Evolutionary conservation across 129 eudicot genomes (phyloP).

Genomic region (Dittrichia graveolens): DNA sequence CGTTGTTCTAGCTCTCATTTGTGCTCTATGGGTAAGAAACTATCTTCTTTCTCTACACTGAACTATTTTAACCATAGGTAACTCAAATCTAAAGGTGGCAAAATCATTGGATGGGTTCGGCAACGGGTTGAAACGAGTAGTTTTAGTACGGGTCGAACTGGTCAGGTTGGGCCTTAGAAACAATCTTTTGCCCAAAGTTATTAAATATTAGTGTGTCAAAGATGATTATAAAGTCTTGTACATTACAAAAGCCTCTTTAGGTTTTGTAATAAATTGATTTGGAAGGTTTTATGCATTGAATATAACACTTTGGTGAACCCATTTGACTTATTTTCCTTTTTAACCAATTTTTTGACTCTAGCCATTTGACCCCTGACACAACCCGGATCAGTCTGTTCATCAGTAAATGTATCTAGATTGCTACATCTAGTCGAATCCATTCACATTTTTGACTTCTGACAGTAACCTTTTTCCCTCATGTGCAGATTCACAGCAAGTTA

Average conservation of each 20-base stretch:
- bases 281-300: too few relatives aligned
- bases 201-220: too few relatives aligned
- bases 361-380: not conserved
- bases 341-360: not conserved
- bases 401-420: too few relatives aligned
- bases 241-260: too few relatives aligned
- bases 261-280: too few relatives aligned
- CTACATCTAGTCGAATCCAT: not conserved
- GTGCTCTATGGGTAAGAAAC: constrained; percentile 79
- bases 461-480: constrained; percentile 2
- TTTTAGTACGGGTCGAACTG: too few relatives aligned
- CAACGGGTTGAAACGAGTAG: too few relatives aligned
- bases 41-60: not conserved
- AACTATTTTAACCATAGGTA: not conserved
- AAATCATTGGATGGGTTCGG: too few relatives aligned
- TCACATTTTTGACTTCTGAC: constrained; percentile 23
- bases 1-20: constrained; percentile 80
- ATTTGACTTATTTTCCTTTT: constrained; percentile 4
- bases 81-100: not conserved
- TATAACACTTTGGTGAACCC: not conserved
- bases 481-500: constrained; percentile 87
- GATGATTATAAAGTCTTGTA: too few relatives aligned
- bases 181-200: too few relatives aligned
- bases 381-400: too few relatives aligned
- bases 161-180: too few relatives aligned